These are phyloP conservation scores for Quercus gilva DNA, from an alignment of 306 rosid species.

Conservation along the genomic window DNA sequence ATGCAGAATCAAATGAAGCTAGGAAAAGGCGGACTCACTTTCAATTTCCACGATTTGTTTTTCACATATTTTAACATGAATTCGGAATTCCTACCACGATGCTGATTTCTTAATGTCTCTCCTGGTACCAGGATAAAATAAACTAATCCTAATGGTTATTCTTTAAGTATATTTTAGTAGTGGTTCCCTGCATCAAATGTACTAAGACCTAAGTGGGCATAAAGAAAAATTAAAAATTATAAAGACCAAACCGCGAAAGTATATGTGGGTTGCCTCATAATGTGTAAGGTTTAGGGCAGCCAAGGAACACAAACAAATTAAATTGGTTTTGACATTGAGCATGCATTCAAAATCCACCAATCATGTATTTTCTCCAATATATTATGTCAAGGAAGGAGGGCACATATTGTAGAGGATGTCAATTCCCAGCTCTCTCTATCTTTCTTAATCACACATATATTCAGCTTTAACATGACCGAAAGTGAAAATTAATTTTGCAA, in stretches of 20 bases:
- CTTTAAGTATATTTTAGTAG: not conserved
- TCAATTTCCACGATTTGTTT: slow-evolving; percentile 30
- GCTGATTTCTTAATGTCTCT: not conserved
- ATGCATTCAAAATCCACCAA: slow-evolving; percentile 38
- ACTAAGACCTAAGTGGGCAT: slow-evolving; percentile 14
- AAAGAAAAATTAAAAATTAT: not conserved
- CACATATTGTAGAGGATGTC: slow-evolving; percentile 22
- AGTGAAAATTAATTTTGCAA: not conserved
- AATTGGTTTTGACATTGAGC: slow-evolving; percentile 61
- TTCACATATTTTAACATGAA: slow-evolving; percentile 33
- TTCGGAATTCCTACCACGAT: slow-evolving; percentile 25
- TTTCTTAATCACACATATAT: not conserved
- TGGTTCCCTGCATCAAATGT: slow-evolving; percentile 11
- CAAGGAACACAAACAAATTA: slow-evolving; percentile 37
- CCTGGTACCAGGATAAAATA: not conserved
- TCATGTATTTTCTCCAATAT: slow-evolving; percentile 15
- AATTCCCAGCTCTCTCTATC: slow-evolving; percentile 16
- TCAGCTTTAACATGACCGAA: not conserved
- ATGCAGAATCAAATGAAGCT: too few species aligned
- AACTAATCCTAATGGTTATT: not conserved
- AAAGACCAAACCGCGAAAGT: slow-evolving; percentile 4
- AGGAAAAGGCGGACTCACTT: too few species aligned
- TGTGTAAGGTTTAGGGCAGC: slow-evolving; percentile 36
- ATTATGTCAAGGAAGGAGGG: slow-evolving; percentile 22
- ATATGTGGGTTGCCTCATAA: slow-evolving; percentile 12